Conservation (phyloP, 2,329 filamentous ascomycete species). For the Epichloe aotearoae region DNA sequence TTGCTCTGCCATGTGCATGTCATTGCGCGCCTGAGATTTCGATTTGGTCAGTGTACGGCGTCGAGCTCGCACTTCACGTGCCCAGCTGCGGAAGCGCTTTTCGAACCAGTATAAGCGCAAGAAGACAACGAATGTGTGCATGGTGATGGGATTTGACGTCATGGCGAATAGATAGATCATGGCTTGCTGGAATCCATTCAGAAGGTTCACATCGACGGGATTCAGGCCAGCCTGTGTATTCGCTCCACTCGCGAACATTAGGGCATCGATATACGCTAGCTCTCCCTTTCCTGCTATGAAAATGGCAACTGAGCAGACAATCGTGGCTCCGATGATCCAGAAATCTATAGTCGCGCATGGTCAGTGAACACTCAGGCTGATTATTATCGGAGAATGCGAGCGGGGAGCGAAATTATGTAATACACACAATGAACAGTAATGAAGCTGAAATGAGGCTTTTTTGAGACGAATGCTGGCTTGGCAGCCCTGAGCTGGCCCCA, state of each 20-base stretch:
- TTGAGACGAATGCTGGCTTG: constrained; percentile 44
- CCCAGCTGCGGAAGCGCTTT: constrained; percentile 80
- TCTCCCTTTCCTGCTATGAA: constrained; percentile 46
- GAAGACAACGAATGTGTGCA: constrained; percentile 79
- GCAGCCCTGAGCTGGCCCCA: constrained; percentile 33
- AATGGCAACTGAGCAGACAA: constrained; percentile 66
- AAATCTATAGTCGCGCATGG: constrained; percentile 39
- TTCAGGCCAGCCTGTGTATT: constrained; percentile 92
- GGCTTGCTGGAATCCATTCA: constrained; percentile 62
- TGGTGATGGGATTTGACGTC: constrained; percentile 69
- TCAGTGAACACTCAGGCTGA: neutral
- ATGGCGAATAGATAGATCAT: constrained; percentile 59
- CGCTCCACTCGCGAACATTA: constrained; percentile 76
- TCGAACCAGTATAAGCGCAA: constrained; percentile 96
- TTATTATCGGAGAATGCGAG: neutral
- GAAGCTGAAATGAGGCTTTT: constrained; percentile 64
- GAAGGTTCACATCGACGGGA: constrained; percentile 53
- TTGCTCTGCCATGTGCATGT: constrained; percentile 37
- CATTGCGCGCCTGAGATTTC: constrained; percentile 33
- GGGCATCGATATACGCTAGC: constrained; percentile 69
- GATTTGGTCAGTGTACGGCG: constrained; percentile 53
- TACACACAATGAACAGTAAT: constrained; percentile 64
- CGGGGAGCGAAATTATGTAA: neutral
- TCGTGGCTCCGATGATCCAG: constrained; percentile 62
- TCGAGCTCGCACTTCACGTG: constrained; percentile 53